Percentiles rank a stretch among this genome's conserved stretches.
These are phyloP conservation scores for Hericium erinaceus DNA, from an alignment of 768 basidiomycete genomes.

Conservation along the genomic window DNA sequence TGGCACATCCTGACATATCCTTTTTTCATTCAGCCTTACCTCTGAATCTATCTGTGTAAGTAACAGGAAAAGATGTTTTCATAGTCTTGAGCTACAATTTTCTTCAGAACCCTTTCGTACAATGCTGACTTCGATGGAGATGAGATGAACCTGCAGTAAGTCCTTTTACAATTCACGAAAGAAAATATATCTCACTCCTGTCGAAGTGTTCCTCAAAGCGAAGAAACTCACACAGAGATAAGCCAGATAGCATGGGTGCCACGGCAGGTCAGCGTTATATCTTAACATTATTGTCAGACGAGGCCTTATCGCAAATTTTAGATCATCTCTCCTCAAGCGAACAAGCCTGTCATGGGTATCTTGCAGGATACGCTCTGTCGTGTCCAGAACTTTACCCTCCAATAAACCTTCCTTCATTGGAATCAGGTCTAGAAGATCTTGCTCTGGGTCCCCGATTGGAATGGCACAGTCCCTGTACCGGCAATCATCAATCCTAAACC, in stretches of 20 bases:
- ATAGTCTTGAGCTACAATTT: conserved; percentile 18
- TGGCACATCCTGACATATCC: neutral
- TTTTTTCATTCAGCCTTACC: conserved; percentile 67
- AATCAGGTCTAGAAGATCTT: conserved; percentile 93
- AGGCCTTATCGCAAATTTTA: conserved; percentile 24
- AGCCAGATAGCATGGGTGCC: conserved; percentile 98
- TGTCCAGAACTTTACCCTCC: conserved; percentile 92
- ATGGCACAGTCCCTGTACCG: conserved; percentile 84
- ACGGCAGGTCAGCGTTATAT: conserved; percentile 55
- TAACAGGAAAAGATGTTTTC: conserved; percentile 17
- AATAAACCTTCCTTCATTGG: conserved; percentile 95
- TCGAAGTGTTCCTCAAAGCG: conserved; percentile 86
- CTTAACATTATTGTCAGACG: neutral
- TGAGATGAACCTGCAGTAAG: conserved; percentile 99
- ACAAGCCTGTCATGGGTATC: conserved; percentile 99
- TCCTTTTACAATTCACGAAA: conserved; percentile 16
- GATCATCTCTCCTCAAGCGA: conserved; percentile 99
- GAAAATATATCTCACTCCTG: conserved; percentile 5
- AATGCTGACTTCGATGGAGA: conserved; percentile 99
- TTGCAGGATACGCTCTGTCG: conserved; percentile 98
- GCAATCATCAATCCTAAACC: conserved; percentile 96
- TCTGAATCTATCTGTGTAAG: conserved; percentile 93
- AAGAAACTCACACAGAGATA: conserved; percentile 95
- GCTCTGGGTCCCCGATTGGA: conserved; percentile 97
- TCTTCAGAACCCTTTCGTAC: conserved; percentile 80